Evolutionary conservation across 140 eudicot species (phyloP).

Genomic region (Stevia rebaudiana): DNA sequence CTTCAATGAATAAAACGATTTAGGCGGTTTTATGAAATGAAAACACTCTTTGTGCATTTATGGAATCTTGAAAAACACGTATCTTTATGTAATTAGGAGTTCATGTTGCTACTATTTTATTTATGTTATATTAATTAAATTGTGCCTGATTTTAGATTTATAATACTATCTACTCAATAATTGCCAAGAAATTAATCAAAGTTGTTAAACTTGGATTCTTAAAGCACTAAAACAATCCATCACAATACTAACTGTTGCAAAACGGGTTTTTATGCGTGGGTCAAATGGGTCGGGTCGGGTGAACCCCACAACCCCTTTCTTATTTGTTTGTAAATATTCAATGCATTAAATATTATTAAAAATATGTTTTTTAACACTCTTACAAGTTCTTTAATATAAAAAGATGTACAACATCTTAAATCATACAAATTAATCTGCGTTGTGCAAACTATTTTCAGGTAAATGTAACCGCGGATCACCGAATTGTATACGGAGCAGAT

Average conservation of each 20-base stretch:
- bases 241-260: no score
- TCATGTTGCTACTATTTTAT: neutral
- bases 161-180: neutral
- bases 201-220: neutral
- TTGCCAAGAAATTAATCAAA: neutral
- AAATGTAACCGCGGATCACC: conserved; percentile 94
- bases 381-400: neutral
- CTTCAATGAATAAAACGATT: neutral
- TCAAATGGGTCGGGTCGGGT: neutral
- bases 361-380: neutral
- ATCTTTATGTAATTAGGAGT: neutral
- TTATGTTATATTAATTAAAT: neutral
- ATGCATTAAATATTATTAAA: neutral
- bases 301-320: neutral
- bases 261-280: neutral
- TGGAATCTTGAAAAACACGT: neutral
- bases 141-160: neutral
- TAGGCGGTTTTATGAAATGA: neutral
- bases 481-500: conserved; percentile 86
- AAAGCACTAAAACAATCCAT: neutral
- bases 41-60: neutral
- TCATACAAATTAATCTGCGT: neutral
- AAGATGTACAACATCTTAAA: neutral
- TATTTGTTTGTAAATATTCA: neutral
- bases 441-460: conserved; percentile 46